Percentiles rank a stretch among this genome's conserved stretches.
Conservation (phyloP, 2,329 filamentous ascomycete species). For the Penicillium occitanis region DNA sequence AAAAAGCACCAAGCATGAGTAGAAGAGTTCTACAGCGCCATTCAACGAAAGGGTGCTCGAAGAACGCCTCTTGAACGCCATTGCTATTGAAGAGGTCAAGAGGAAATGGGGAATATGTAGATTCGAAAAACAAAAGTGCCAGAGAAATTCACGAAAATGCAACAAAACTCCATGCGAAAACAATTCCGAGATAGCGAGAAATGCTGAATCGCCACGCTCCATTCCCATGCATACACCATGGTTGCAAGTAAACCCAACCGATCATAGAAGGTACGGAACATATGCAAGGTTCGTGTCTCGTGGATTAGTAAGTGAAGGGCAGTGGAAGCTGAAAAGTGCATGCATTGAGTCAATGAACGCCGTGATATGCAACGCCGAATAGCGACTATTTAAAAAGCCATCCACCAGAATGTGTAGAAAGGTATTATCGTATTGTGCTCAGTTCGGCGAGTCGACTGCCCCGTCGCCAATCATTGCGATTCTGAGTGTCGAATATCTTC, state of each 20-base stretch:
- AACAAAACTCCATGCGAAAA: slow-evolving; percentile 13
- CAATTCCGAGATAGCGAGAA: neutral
- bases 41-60: neutral
- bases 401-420: neutral
- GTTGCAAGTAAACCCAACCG: neutral
- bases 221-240: slow-evolving; percentile 12
- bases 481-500: slow-evolving; percentile 85
- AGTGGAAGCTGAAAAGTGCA: neutral
- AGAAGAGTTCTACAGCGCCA: neutral
- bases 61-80: slow-evolving; percentile 2
- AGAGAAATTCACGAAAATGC: slow-evolving; percentile 4
- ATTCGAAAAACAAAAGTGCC: neutral
- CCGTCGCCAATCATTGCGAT: slow-evolving; percentile 65
- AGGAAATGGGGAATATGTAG: slow-evolving; percentile 13
- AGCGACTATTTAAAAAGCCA: neutral
- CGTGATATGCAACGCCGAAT: slow-evolving; percentile 3
- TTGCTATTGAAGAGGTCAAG: neutral
- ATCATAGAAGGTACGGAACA: neutral
- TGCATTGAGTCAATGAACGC: slow-evolving; percentile 9
- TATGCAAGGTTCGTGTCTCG: slow-evolving; percentile 15
- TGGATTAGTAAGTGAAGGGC: slow-evolving; percentile 10
- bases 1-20: neutral
- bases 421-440: slow-evolving; percentile 70
- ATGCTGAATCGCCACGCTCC: slow-evolving; percentile 1
- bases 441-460: slow-evolving; percentile 69